Conservation (phyloP, 768 basidiomycete species). For the Tylopilus sp. region DNA sequence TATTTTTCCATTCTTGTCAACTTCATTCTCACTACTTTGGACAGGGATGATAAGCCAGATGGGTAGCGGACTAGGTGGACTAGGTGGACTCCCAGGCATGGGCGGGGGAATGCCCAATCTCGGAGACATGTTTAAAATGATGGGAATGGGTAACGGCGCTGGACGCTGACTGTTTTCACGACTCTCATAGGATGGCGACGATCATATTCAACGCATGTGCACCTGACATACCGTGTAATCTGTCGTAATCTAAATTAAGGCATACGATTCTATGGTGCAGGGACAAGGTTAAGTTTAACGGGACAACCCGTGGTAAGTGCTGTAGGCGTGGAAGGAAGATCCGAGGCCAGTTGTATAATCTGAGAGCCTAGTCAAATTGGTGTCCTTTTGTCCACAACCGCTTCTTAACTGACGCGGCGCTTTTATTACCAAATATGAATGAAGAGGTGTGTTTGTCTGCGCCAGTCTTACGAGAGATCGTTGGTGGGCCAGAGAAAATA, state of each 20-base stretch:
- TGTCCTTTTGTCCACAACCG: slow-evolving; percentile 48
- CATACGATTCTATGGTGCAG: slow-evolving; percentile 1
- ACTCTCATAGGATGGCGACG: not conserved
- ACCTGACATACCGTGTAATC: slow-evolving; percentile 17
- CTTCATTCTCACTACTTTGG: slow-evolving; percentile 6
- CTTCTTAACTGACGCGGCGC: slow-evolving; percentile 60
- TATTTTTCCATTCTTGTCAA: slow-evolving; percentile 5
- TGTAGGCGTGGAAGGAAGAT: slow-evolving; percentile 12
- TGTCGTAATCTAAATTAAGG: slow-evolving; percentile 15
- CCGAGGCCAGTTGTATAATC: slow-evolving; percentile 17
- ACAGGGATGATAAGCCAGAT: slow-evolving; percentile 87
- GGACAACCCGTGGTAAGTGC: slow-evolving; percentile 5
- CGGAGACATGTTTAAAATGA: slow-evolving; percentile 84
- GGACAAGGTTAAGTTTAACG: slow-evolving; percentile 31
- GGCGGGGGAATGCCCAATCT: slow-evolving; percentile 70
- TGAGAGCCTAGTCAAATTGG: slow-evolving; percentile 25
- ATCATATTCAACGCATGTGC: slow-evolving; percentile 10
- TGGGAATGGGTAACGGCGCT: slow-evolving; percentile 67
- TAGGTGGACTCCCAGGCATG: slow-evolving; percentile 49
- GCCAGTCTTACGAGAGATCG: slow-evolving; percentile 68
- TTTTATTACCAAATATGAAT: slow-evolving; percentile 76
- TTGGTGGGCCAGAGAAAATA: slow-evolving; percentile 54
- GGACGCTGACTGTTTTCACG: slow-evolving; percentile 25
- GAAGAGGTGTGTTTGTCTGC: slow-evolving; percentile 79
- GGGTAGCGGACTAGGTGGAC: slow-evolving; percentile 53